A percentile compares a stretch with the other conserved stretches of the same genome.
Conservation (phyloP, 2,329 filamentous ascomycete species). For the Penicillium freii region DNA sequence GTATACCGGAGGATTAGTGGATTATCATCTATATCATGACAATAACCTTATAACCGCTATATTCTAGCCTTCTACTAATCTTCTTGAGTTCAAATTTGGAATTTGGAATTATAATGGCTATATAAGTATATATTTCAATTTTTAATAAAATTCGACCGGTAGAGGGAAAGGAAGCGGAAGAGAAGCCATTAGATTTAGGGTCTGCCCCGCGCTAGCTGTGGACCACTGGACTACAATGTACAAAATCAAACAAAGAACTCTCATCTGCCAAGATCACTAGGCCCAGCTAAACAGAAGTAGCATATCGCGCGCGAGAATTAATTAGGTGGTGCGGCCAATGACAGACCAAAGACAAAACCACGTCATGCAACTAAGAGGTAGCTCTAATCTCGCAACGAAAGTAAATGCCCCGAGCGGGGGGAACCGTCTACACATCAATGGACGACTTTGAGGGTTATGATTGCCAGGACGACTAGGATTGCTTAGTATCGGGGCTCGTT, state of each 20-base stretch:
- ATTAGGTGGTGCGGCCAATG: not conserved
- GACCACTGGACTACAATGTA: too few relatives aligned
- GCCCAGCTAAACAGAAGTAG: not conserved
- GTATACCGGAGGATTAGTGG: not conserved
- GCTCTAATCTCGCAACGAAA: not conserved
- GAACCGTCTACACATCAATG: not conserved
- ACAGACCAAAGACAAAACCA: not conserved
- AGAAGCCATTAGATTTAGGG: too few relatives aligned
- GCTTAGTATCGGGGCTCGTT: not conserved
- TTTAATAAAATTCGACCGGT: too few relatives aligned
- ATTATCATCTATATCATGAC: not conserved
- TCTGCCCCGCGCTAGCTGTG: too few relatives aligned
- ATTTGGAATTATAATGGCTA: too few relatives aligned
- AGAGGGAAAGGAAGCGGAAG: too few relatives aligned
- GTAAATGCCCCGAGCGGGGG: not conserved
- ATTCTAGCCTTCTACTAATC: too few relatives aligned
- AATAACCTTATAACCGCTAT: too few relatives aligned
- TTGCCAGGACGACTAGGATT: not conserved
- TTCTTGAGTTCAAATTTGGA: too few relatives aligned
- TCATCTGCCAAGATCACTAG: not conserved
- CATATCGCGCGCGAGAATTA: not conserved
- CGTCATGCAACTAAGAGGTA: not conserved
- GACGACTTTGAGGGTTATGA: not conserved
- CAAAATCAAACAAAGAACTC: not conserved
- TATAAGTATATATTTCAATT: too few relatives aligned